These are phyloP conservation scores for Lecanosticta acicola DNA, from an alignment of 2,329 filamentous ascomycete genomes.

Conservation along the genomic window DNA sequence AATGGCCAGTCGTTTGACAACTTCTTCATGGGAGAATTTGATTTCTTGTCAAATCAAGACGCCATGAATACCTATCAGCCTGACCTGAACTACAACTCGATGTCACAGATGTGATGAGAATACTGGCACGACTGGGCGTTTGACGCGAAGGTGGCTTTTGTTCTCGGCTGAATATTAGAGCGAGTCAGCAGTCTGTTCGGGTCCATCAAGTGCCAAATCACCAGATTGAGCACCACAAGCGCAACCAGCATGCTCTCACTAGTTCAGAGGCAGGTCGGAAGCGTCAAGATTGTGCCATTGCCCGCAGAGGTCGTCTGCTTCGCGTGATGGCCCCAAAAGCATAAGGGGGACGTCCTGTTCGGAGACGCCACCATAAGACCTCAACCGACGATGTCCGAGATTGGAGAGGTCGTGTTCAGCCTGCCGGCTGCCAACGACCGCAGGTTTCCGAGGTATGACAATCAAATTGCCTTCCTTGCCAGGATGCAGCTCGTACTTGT, in stretches of 20 bases:
- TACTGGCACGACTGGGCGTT: background rate
- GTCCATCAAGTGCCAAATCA: too few relatives aligned
- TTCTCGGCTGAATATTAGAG: too few relatives aligned
- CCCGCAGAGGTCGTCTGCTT: too few relatives aligned
- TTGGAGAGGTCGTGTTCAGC: slow-evolving; percentile 35
- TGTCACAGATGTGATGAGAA: slow-evolving; percentile 14
- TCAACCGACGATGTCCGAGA: too few relatives aligned
- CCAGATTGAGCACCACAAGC: too few relatives aligned
- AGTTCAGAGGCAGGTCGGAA: slow-evolving; percentile 37
- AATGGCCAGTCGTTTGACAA: slow-evolving; percentile 23
- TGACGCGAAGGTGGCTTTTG: background rate
- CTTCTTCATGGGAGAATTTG: slow-evolving; percentile 30
- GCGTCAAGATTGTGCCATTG: slow-evolving; percentile 38
- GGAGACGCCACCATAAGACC: too few relatives aligned
- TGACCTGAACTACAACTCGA: slow-evolving; percentile 20
- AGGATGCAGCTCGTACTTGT: slow-evolving; percentile 35
- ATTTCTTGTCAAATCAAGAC: slow-evolving; percentile 27
- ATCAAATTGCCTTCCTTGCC: slow-evolving; percentile 41
- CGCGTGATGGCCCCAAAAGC: too few relatives aligned
- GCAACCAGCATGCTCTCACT: slow-evolving; percentile 3
- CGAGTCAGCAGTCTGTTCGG: too few relatives aligned
- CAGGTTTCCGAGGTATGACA: slow-evolving; percentile 34
- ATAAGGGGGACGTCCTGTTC: too few relatives aligned
- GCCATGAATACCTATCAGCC: slow-evolving; percentile 23
- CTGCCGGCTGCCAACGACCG: slow-evolving; percentile 35